Conservation (phyloP, 1,284 basidiomycete species). For the Moniliophthora roreri region DNA sequence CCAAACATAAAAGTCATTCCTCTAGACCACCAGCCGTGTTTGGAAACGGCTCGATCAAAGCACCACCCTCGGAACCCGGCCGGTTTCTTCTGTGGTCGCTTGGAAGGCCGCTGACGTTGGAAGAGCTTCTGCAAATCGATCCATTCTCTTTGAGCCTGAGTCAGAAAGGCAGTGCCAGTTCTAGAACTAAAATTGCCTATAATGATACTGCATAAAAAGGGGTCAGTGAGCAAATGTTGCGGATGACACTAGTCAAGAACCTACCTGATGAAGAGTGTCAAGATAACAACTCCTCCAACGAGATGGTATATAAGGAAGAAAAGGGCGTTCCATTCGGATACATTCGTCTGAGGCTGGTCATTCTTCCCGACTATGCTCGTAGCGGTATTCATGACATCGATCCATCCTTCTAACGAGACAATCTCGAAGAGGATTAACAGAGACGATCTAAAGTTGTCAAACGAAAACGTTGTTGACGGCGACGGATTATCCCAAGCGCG, state of each 20-base stretch:
- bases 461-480: conserved; percentile 85
- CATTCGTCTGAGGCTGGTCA: conserved; percentile 72
- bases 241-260: conserved; percentile 17
- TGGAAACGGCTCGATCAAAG: conserved; percentile 86
- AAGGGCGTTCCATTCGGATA: conserved; percentile 80
- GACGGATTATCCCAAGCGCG: conserved; percentile 89
- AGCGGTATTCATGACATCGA: conserved; percentile 85
- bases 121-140: conserved; percentile 91
- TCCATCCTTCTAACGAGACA: conserved; percentile 95
- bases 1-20: conserved; percentile 83
- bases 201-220: conserved; percentile 68
- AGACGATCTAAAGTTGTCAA: conserved; percentile 86
- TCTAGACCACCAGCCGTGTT: conserved; percentile 94
- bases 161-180: conserved; percentile 83
- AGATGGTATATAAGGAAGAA: conserved; percentile 96
- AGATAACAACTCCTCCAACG: conserved; percentile 87
- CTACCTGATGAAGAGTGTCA: conserved; percentile 87
- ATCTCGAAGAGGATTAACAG: conserved; percentile 96
- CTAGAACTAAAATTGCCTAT: conserved; percentile 91
- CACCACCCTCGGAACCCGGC: conserved; percentile 80
- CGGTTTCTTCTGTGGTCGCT: conserved; percentile 68
- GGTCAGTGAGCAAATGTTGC: conserved; percentile 13
- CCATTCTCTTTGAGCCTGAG: conserved; percentile 93
- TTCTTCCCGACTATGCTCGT: conserved; percentile 78
- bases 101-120: conserved; percentile 84